Evolutionary conservation across 1,284 basidiomycete genomes (phyloP).

Genomic region (Rhodotorula sp.): DNA sequence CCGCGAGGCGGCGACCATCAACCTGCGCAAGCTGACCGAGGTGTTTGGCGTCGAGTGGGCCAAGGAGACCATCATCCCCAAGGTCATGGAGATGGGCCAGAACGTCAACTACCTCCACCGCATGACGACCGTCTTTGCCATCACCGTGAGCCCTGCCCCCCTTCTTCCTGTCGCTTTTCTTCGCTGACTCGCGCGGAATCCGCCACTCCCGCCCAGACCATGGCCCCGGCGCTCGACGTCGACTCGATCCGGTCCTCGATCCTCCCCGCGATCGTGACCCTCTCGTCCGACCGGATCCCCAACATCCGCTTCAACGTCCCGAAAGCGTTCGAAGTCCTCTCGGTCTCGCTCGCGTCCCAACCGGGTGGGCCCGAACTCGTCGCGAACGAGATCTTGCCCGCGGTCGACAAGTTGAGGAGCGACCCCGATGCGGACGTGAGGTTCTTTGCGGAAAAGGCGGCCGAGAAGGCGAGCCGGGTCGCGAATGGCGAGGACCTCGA

Average conservation of each 20-base stretch:
- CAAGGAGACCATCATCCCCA: slow-evolving; percentile 87
- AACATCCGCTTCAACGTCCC: slow-evolving; percentile 99
- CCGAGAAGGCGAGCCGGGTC: slow-evolving; percentile 35
- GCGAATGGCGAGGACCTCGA: slow-evolving; percentile 24
- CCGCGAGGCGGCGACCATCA: slow-evolving; percentile 93
- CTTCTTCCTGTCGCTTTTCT: background rate
- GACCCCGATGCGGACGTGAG: slow-evolving; percentile 95
- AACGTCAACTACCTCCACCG: slow-evolving; percentile 97
- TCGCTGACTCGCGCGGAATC: too few relatives aligned
- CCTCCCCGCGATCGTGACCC: slow-evolving; percentile 76
- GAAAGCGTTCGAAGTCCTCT: slow-evolving; percentile 74
- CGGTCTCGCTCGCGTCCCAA: slow-evolving; percentile 63
- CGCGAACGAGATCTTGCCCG: slow-evolving; percentile 71
- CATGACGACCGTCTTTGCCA: slow-evolving; percentile 99
- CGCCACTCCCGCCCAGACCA: slow-evolving; percentile 61
- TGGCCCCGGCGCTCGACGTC: slow-evolving; percentile 85
- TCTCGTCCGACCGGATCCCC: slow-evolving; percentile 89
- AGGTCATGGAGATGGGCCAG: slow-evolving; percentile 94
- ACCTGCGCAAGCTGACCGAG: slow-evolving; percentile 95
- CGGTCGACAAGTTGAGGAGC: slow-evolving; percentile 80
- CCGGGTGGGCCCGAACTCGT: slow-evolving; percentile 74
- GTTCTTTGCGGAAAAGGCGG: slow-evolving; percentile 57
- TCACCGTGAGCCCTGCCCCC: slow-evolving; percentile 65
- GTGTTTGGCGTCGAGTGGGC: slow-evolving; percentile 99
- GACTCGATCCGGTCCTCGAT: slow-evolving; percentile 83